Evolutionary conservation across 2,329 filamentous ascomycete genomes (phyloP).

Genomic region (Penicillium sp.): DNA sequence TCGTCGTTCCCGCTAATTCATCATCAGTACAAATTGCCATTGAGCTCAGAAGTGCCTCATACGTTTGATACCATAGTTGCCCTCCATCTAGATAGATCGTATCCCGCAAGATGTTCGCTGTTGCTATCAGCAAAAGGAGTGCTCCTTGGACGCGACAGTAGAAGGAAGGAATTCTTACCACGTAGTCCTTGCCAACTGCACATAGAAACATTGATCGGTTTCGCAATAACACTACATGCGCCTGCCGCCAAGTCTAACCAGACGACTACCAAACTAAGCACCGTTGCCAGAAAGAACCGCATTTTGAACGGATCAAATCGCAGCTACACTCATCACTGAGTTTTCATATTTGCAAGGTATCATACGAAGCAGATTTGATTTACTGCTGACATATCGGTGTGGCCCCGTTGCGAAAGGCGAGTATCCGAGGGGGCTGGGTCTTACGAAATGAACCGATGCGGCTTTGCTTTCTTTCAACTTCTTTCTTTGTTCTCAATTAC

Average conservation of each 20-base stretch:
- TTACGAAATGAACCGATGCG: background rate
- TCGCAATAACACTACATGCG: constrained; percentile 2
- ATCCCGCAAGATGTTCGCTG: constrained; percentile 22
- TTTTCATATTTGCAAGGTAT: background rate
- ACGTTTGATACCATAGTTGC: constrained; percentile 15
- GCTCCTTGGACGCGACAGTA: background rate
- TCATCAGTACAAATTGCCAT: background rate
- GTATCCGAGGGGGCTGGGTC: background rate
- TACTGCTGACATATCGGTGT: background rate
- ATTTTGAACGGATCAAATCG: background rate
- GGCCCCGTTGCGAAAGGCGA: background rate
- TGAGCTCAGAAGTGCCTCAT: background rate
- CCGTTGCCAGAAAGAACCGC: background rate
- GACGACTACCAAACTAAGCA: background rate
- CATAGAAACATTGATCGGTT: constrained; percentile 17
- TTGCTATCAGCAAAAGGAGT: background rate
- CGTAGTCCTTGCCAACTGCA: constrained; percentile 19
- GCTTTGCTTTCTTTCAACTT: constrained; percentile 8
- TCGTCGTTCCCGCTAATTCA: constrained; percentile 14
- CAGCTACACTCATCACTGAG: background rate
- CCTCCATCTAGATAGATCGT: constrained; percentile 21
- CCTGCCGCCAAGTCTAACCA: constrained; percentile 1
- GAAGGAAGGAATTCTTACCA: background rate
- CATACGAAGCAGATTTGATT: background rate
- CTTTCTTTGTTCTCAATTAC: constrained; percentile 4